Evolutionary conservation across 768 basidiomycete genomes (phyloP), one percentile per base, ranked within the genome.

Genomic region (Omphalotus guepiniiformis): DNA sequence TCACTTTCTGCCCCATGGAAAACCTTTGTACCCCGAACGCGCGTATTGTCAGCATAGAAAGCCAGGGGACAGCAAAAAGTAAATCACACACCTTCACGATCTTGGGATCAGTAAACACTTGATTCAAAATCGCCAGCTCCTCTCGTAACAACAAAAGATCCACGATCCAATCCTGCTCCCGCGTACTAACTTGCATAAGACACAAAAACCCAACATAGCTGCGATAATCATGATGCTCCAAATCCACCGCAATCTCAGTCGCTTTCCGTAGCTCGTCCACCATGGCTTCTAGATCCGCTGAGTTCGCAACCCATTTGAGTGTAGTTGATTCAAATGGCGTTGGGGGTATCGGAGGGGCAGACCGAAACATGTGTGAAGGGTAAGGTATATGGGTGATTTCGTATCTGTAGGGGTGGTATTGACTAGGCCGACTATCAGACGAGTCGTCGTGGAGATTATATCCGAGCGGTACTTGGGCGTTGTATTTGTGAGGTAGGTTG

Each of bases 1-100:
- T 99, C 96, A 50, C 84, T 88, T 29, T 93, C 88, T 1, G 95
- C 91, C 22, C 96, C 95, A 64, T 98, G 96, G 52, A 99, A 83
- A 6, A 95, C 86, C 91, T 93, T 9, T 9, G 30, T 32, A 9
- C 9, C 9, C 30, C 30, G 30, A 9, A n/a, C n/a, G 9, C 30
- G 9, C n/a, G 9, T 32, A 9, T 2, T 37, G 2, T 13, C 13
- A 32, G 15, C 39, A 23, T 39, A 18, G 18, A 29, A 42, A 25
- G 12, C 42, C 4, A 39, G 21, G n/a, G 25, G 29, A 32, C 23
- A 13, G 12, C 2, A 36, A 49, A 15, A 47, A 26, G 29, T 9
- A 39, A 22, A 2, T 46, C 36, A 59, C 76, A 15, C 44, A 85
- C 92, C 76, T 98, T 97, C 55, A 94, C 76, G 48, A 94, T 83